Base-by-base conservation (phyloP, 23 red algal species). In the Gracilaria domingensis region DNA sequence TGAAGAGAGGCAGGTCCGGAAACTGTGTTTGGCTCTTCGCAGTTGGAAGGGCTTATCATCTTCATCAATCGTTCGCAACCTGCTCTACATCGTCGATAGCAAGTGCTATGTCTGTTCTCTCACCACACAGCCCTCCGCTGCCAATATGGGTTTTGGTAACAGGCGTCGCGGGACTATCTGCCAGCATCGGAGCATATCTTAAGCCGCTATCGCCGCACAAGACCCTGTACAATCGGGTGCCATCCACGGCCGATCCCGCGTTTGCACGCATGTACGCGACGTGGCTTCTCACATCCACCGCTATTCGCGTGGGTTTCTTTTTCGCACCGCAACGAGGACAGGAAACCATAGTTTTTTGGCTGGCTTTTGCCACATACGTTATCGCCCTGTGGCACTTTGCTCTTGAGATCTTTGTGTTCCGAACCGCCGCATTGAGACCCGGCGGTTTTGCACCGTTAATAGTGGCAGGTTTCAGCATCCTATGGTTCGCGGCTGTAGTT, bases 221-320 rank as follows among this genome's bases (percentile, higher is more conserved):
- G 45, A 95, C 93, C 38, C 75, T 95, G 17, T 95, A 95, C 56
- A 53, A 84, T 72, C 69, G 77, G 3, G 72, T 75, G 14, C 53
- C 84, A 33, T 47, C 61, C 18, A 74, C 70, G 9, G 73, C 79
- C 34, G 62, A 84, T 48, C 65, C 89, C 25, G 66, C 93, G 0
- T 80, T 90, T 81, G 59, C 93, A 21, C 93, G 93, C 48, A 85
- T 95, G 72, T 95, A 95, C 82, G 93, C 85, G 13, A 95, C 93
- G 4, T 95, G 93, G 93, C 82, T 95, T 35, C 62, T 81, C 14
- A 80, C 87, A 11, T 95, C 93, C 8, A 88, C 93, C 14, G 56
- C 82, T 30, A 64, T 88, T 42, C 85, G 93, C 2, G 37, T 88
- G 25, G 71, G 69, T 14, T 95, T 90, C 64, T 88, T 88, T 69